phyloP scores from a whole-genome alignment of 129 eudicot species.

The Escallonia rubra region DNA sequence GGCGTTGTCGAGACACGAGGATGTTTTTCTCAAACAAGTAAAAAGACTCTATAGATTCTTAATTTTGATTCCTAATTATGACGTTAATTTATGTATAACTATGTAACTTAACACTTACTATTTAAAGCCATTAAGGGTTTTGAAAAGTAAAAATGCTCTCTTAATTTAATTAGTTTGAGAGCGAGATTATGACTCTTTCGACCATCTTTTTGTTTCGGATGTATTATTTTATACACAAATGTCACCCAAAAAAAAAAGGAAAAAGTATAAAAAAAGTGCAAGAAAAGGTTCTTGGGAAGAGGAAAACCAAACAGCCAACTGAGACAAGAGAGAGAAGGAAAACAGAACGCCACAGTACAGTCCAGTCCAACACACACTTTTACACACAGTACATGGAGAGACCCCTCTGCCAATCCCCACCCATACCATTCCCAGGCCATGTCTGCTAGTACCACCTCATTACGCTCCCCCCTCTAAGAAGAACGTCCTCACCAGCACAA shows the following conservation, averaged over 20 bases:
- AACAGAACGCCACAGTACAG: background rate
- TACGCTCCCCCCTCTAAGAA: slow-evolving; percentile 20
- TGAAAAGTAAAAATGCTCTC: no score
- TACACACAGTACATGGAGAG: background rate
- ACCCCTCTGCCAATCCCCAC: slow-evolving; percentile 11
- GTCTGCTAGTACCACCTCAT: slow-evolving; percentile 18
- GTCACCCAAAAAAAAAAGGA: background rate
- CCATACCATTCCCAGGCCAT: slow-evolving; percentile 24
- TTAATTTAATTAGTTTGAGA: no score
- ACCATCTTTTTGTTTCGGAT: background rate
- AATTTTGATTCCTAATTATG: no score
- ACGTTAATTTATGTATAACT: no score
- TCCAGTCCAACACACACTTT: background rate
- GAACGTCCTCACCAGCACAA: background rate
- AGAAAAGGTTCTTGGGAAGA: background rate
- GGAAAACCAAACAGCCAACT: background rate
- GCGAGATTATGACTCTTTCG: background rate
- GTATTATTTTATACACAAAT: background rate
- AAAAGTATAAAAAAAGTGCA: background rate
- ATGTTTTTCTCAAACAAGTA: no score
- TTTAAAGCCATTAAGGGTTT: no score
- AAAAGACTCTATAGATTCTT: no score
- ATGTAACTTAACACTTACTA: no score
- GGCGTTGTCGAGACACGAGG: no score
- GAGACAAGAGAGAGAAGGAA: background rate